These are phyloP conservation scores for Fusarium virguliforme DNA, from an alignment of 2,329 filamentous ascomycete genomes.

Conservation along the genomic window DNA sequence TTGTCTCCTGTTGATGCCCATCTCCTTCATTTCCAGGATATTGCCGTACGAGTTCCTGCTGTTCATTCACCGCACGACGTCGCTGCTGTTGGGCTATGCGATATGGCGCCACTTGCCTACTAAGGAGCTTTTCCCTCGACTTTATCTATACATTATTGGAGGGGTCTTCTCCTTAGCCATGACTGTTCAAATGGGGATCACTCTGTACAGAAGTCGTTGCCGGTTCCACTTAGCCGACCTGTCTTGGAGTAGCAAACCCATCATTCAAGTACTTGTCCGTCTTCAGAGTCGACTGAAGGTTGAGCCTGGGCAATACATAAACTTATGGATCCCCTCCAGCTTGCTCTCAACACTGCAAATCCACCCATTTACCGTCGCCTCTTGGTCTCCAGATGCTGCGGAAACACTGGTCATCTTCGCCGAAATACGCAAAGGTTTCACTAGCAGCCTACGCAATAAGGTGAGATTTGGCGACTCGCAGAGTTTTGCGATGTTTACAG, in stretches of 20 bases:
- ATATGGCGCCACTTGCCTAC: background rate
- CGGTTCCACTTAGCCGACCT: background rate
- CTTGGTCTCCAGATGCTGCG: conserved; percentile 18
- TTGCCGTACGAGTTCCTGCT: background rate
- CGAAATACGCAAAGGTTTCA: conserved; percentile 14
- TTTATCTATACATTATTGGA: background rate
- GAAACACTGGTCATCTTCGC: conserved; percentile 21
- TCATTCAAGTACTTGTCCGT: background rate
- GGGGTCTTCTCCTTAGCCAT: background rate
- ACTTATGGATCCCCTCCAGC: conserved; percentile 19
- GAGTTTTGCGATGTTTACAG: conserved; percentile 14
- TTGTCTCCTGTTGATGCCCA: background rate
- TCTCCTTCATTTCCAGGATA: background rate
- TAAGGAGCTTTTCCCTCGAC: background rate
- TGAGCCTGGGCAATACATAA: conserved; percentile 29
- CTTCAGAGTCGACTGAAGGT: conserved; percentile 7
- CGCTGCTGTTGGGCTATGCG: background rate
- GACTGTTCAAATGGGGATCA: background rate
- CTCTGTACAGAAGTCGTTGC: background rate
- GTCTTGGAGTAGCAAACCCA: conserved; percentile 4
- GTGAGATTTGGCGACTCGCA: conserved; percentile 8
- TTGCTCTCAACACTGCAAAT: conserved; percentile 18
- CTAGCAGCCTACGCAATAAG: conserved; percentile 11
- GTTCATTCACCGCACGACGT: background rate
- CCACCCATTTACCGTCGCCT: conserved; percentile 23